A percentile compares a stretch with the other conserved stretches of the same genome.
These are phyloP conservation scores for Cryptococcus sp. DNA, from an alignment of 1,284 basidiomycete species.

Conservation along the genomic window DNA sequence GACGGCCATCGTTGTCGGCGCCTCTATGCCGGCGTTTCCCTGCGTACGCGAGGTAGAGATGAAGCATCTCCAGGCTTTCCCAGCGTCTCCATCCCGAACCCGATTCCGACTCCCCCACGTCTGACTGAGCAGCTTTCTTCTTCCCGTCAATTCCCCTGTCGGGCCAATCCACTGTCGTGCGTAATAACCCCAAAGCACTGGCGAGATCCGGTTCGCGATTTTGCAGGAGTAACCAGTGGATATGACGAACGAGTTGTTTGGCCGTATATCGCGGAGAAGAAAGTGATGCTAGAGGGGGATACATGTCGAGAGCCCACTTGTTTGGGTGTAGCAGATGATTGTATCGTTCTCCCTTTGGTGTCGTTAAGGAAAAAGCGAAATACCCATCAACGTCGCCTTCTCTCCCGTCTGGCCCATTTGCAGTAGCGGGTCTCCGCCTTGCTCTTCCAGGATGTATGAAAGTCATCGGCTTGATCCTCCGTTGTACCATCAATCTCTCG, in stretches of 20 bases:
- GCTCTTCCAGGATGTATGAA: too few relatives aligned
- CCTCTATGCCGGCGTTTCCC: too few relatives aligned
- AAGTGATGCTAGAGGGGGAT: slow-evolving; percentile 12
- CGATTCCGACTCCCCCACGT: not conserved
- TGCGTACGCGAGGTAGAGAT: slow-evolving; percentile 6
- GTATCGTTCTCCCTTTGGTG: not conserved
- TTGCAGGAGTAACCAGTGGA: slow-evolving; percentile 16
- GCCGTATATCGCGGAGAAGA: slow-evolving; percentile 3
- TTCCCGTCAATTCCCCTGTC: not conserved
- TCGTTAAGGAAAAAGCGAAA: not conserved
- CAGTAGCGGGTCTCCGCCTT: too few relatives aligned
- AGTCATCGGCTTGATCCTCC: slow-evolving; percentile 8
- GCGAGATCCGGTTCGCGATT: slow-evolving; percentile 7
- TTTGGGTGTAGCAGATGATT: slow-evolving; percentile 11
- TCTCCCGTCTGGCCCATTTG: too few relatives aligned
- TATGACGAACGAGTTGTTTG: slow-evolving; percentile 5
- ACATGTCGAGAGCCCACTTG: slow-evolving; percentile 13
- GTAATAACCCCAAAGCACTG: slow-evolving; percentile 4
- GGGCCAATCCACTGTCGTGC: not conserved
- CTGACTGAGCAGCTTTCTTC: not conserved
- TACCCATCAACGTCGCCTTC: not conserved
- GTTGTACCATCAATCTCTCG: slow-evolving; percentile 7
- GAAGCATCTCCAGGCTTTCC: slow-evolving; percentile 1
- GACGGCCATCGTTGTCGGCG: too few relatives aligned
- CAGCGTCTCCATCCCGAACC: not conserved